Conservation (phyloP, 2,329 filamentous ascomycete genomes). For the Hortaea sp. region DNA sequence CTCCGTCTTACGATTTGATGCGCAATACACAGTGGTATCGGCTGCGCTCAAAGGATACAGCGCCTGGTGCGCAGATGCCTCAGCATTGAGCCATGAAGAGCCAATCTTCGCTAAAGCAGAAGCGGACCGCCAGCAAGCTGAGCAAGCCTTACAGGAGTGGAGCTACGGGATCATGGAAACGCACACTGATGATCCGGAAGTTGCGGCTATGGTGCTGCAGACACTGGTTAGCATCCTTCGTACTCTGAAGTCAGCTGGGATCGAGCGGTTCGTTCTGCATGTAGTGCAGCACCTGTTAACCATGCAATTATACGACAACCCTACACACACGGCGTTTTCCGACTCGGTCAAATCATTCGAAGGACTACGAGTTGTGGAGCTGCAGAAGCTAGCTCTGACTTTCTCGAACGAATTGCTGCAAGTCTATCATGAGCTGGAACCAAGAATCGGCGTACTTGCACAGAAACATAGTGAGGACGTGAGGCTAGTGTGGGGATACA, state of each 20-base stretch:
- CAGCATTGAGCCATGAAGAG: conserved; percentile 32
- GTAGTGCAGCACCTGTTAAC: conserved; percentile 86
- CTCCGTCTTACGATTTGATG: conserved; percentile 70
- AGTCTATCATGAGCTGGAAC: conserved; percentile 76
- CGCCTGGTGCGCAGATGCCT: conserved; percentile 52
- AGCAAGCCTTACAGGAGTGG: conserved; percentile 46
- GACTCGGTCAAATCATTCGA: conserved; percentile 88
- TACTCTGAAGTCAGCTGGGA: conserved; percentile 15
- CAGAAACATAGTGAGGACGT: conserved; percentile 65
- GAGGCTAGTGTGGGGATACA: conserved; percentile 74
- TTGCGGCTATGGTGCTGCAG: conserved; percentile 21
- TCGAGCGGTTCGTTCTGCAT: conserved; percentile 61
- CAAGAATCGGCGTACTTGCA: conserved; percentile 71
- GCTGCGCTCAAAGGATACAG: conserved; percentile 79
- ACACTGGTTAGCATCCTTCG: conserved; percentile 21
- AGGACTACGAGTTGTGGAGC: conserved; percentile 70
- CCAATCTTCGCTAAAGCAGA: conserved; percentile 43
- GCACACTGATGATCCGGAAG: conserved; percentile 49
- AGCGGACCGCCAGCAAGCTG: conserved; percentile 47
- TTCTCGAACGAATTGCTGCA: conserved; percentile 84
- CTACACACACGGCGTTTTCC: conserved; percentile 62
- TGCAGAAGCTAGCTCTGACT: conserved; percentile 78
- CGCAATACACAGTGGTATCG: conserved; percentile 82
- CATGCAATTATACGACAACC: conserved; percentile 64
- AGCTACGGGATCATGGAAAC: conserved; percentile 60